Evolutionary conservation across 2,329 filamentous ascomycete genomes (phyloP), one percentile per base, ranked within the genome.

Genomic region (Colletotrichum sp.): DNA sequence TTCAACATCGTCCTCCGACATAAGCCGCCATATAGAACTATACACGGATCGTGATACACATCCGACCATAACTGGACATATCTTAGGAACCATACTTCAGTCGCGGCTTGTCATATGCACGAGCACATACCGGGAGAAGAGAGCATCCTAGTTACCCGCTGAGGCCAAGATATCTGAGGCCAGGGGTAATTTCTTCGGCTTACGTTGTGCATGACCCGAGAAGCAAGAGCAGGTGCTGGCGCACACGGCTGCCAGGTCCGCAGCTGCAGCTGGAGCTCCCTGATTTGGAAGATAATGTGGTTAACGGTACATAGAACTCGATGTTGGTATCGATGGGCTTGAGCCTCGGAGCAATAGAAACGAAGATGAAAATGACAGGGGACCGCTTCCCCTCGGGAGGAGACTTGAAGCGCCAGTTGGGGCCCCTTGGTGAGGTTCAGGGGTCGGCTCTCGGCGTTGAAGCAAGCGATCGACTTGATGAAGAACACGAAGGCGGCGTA

Each of bases 401-500:
- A 97, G 81, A 2, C 88, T 84, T 89, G 93, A 98, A 0, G 91
- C 89, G 79, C 91, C 93, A 1, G 88, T 82, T 0, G 95, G 95
- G 94, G 91, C 1, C 86, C 86, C 52, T 91, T 83, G 5, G 90
- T 80, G 4, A 98, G 86, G 77, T 95, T 91, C 0, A 93, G 90
- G 0, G 91, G 86, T 57, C 87, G 80, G n/a, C 91, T 87, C 72
- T 92, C 82, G 76, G 89, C 88, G 84, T 98, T 95, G 82, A 92
- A 98, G 59, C 94, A 92, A 13, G 96, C 95, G 83, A 96, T 90
- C 77, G 93, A 90, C 27, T 94, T 92, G 69, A 93, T 89, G 81
- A 96, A 97, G 82, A 93, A 96, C 15, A 96, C 94, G 81, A 95
- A 98, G 79, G 95, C 96, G 88, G 95, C 96, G 88, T 96, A 97